Conservation (phyloP, 805 yeast genomes). For the Cyberlindnera samutprakarnensis region DNA sequence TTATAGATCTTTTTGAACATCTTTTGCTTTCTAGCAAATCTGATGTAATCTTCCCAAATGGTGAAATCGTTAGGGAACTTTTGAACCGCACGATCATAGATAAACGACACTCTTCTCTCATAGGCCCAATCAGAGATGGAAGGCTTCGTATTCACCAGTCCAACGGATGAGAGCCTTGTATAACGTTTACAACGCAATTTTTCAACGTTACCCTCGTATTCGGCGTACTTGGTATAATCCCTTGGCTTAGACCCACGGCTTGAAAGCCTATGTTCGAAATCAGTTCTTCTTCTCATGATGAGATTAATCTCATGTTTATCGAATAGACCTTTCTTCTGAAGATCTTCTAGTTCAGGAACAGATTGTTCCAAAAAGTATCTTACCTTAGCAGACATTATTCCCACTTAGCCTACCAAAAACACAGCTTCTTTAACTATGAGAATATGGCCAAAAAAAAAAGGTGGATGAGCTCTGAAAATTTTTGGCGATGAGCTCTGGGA, state of each 20-base stretch:
- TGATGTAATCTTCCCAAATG: conserved; percentile 73
- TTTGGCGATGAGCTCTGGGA: conserved; percentile 1
- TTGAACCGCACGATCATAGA: conserved; percentile 75
- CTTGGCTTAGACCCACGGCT: conserved; percentile 75
- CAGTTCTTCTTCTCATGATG: conserved; percentile 90
- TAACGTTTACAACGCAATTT: conserved; percentile 67
- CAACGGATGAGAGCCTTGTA: conserved; percentile 48
- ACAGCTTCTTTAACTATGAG: no score
- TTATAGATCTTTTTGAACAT: conserved; percentile 67
- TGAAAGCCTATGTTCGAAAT: conserved; percentile 83
- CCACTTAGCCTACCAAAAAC: no score
- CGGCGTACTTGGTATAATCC: conserved; percentile 74
- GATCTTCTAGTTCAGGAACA: conserved; percentile 88
- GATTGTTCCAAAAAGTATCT: conserved; percentile 57
- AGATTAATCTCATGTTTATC: conserved; percentile 72
- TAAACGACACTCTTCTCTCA: conserved; percentile 67
- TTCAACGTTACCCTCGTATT: conserved; percentile 75
- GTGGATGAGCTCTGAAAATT: neutral
- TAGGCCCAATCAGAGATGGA: conserved; percentile 86
- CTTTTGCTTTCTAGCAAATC: conserved; percentile 57
- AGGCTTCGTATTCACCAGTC: conserved; percentile 49
- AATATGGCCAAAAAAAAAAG: no score
- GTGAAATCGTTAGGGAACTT: conserved; percentile 71
- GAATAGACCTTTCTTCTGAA: conserved; percentile 73
- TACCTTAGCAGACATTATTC: conserved; percentile 29